Conservation (phyloP, 2,329 filamentous ascomycete genomes). For the Curvularia sp. region DNA sequence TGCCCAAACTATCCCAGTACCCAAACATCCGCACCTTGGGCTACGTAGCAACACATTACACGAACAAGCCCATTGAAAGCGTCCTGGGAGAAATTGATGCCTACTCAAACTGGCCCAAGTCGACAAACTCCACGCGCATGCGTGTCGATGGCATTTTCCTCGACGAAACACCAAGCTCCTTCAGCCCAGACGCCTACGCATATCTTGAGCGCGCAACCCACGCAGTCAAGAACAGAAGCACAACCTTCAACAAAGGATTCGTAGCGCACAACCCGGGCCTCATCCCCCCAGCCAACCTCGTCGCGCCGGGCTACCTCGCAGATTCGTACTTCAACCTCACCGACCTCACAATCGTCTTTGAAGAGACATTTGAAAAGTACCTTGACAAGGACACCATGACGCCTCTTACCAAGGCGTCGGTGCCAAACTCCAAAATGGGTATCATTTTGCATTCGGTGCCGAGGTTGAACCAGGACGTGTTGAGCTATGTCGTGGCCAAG, state of each 20-base stretch:
- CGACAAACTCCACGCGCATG: slow-evolving; percentile 50
- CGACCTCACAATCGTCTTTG: slow-evolving; percentile 44
- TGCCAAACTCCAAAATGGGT: slow-evolving; percentile 33
- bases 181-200: slow-evolving; percentile 25
- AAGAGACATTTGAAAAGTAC: slow-evolving; percentile 43
- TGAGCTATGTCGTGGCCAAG: slow-evolving; percentile 42
- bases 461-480: slow-evolving; percentile 29
- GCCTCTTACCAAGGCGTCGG: slow-evolving; percentile 28
- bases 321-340: slow-evolving; percentile 42
- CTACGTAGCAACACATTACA: slow-evolving; percentile 62
- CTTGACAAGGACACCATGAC: slow-evolving; percentile 32
- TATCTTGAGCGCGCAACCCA: slow-evolving; percentile 35
- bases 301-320: slow-evolving; percentile 23
- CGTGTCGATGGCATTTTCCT: slow-evolving; percentile 61
- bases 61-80: slow-evolving; percentile 36
- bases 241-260: slow-evolving; percentile 34
- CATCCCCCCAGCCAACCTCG: slow-evolving; percentile 26
- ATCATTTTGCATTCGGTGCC: slow-evolving; percentile 41
- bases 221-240: slow-evolving; percentile 30
- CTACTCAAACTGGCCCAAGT: slow-evolving; percentile 59
- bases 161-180: slow-evolving; percentile 57
- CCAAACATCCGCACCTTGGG: slow-evolving; percentile 60
- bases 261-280: slow-evolving; percentile 45
- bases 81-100: slow-evolving; percentile 54
- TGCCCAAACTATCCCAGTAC: slow-evolving; percentile 52